Percentiles rank a stretch among this genome's conserved stretches.
These are phyloP conservation scores for Malassezia psittaci DNA, from an alignment of 1,284 basidiomycete species.

Conservation along the genomic window DNA sequence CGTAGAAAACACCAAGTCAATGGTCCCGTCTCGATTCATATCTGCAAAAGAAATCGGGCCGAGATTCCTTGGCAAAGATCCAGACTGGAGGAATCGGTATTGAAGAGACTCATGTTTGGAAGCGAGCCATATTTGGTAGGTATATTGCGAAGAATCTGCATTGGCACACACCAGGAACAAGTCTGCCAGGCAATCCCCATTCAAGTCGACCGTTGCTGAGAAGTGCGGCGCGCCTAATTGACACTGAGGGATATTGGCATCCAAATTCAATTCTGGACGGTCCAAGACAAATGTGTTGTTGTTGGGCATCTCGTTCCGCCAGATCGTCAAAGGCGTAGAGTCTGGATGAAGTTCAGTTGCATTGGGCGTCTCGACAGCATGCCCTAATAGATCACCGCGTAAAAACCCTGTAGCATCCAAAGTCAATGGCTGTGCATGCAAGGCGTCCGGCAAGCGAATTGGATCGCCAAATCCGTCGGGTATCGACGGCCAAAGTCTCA, in stretches of 20 bases:
- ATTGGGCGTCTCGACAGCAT: conserved; percentile 25
- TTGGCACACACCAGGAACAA: conserved; percentile 79
- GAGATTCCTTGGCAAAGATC: conserved; percentile 63
- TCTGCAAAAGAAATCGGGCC: conserved; percentile 82
- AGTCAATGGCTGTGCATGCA: conserved; percentile 67
- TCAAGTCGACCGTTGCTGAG: conserved; percentile 86
- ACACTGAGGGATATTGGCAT: conserved; percentile 51
- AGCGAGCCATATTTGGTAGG: conserved; percentile 74
- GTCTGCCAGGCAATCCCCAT: conserved; percentile 91
- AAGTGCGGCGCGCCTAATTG: conserved; percentile 74
- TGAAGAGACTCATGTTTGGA: conserved; percentile 18
- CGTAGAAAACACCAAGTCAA: conserved; percentile 83
- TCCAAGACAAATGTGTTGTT: conserved; percentile 11
- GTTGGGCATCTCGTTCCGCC: conserved; percentile 24
- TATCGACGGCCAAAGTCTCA: conserved; percentile 18
- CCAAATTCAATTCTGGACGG: conserved; percentile 16
- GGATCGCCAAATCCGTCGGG: conserved; percentile 20
- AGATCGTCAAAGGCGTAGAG: conserved; percentile 19
- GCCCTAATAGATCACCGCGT: conserved; percentile 75
- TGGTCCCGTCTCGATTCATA: conserved; percentile 87
- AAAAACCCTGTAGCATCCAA: conserved; percentile 79
- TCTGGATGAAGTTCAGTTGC: background rate
- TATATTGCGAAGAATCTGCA: conserved; percentile 49
- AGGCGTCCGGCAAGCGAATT: conserved; percentile 58
- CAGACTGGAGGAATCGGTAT: conserved; percentile 62